Base-by-base conservation (phyloP, 257 asterid genomes). In the Cinchona pubescens region DNA sequence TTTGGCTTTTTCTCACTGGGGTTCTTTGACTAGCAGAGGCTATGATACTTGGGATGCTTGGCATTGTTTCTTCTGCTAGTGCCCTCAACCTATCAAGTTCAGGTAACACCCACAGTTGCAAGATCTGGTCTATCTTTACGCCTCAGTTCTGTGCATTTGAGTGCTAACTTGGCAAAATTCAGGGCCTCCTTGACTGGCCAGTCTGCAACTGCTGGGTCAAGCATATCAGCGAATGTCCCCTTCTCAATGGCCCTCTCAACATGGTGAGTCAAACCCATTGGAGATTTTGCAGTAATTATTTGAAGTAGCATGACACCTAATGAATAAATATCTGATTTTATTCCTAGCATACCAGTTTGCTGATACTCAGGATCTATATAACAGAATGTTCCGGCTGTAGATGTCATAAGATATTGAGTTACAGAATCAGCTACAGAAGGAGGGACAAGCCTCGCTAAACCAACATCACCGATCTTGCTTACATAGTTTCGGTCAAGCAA, bases 301-400 rank as follows among this genome's bases (percentile, higher is more conserved):
- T 93, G 97, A 65, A 93, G 97, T 78, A 93, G 86, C 92, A 90
- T 86, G 23, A 93, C 87, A 13, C 98, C 97, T 29, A 93, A 85
- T 29, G 98, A 93, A 84, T 93, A 93, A 27, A 93, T 58, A 56
- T 93, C 97, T 2, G 98, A 93, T 79, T 91, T 93, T 75, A 78
- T 86, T 14, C 97, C 97, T 2, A 93, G 88, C 96, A 88, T 93
- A 49, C 98, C 98, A 0, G 98, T 93, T 71, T 93, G 96, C 79
- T 93, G 98, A 73, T 93, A 93, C 62, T 93, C 97, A 0, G 97
- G 98, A 69, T 93, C 98, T 61, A 91, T 93, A 82, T 93, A 91
- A 84, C 97, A 93, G 86, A 93, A 93, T 3, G 97, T 93, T 72
- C 98, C 98, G 3, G 97, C 97, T 71, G 98, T 79, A 48, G 98